Conservation (phyloP, 768 basidiomycete genomes). For the Gymnopilus dilepis region DNA sequence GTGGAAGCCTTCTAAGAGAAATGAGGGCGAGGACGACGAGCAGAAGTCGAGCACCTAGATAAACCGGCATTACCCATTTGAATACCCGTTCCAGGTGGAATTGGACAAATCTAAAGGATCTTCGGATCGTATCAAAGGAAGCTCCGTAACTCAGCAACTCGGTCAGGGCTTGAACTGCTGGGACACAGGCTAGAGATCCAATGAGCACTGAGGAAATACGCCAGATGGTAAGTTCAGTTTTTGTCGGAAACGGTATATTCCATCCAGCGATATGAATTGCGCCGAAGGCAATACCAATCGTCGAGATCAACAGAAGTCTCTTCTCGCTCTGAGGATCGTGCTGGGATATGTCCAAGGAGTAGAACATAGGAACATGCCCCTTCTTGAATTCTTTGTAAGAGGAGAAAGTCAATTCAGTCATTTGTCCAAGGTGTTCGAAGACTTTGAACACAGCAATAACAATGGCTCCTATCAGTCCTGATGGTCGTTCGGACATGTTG, state of each 20-base stretch:
- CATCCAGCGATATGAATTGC: conserved; percentile 33
- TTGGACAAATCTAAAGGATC: background rate
- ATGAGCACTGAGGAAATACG: background rate
- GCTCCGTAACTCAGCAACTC: background rate
- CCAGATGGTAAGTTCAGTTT: background rate
- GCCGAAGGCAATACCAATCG: conserved; percentile 28
- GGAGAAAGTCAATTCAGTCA: no score
- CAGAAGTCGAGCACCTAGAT: background rate
- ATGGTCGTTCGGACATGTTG: no score
- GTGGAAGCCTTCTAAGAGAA: conserved; percentile 3
- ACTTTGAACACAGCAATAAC: no score
- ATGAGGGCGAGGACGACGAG: background rate
- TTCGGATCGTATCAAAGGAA: background rate
- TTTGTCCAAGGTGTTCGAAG: no score
- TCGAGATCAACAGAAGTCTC: background rate
- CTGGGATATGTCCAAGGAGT: background rate
- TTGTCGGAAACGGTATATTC: conserved; percentile 27
- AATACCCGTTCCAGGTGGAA: background rate
- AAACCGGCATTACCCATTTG: background rate
- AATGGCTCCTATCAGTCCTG: no score
- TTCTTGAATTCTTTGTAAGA: no score
- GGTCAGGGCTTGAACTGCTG: background rate
- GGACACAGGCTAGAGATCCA: background rate
- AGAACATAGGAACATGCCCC: background rate
- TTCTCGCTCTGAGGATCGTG: background rate